Conservation (phyloP, 2,329 filamentous ascomycete genomes). For the Xylariaceae sp. region DNA sequence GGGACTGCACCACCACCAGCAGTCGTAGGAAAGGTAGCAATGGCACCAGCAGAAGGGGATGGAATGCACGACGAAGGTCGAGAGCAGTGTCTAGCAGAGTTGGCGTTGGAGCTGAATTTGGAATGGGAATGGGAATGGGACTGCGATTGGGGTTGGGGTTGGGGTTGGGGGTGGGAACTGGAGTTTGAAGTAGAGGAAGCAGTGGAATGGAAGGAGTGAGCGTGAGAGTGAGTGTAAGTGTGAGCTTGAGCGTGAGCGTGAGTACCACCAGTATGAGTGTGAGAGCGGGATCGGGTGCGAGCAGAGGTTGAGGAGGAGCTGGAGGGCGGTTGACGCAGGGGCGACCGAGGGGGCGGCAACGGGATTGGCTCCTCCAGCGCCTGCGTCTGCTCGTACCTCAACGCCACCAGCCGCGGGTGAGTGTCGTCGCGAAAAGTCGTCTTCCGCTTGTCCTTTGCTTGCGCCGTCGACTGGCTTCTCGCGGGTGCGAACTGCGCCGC, state of each 20-base stretch:
- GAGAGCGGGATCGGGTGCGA: too few relatives aligned
- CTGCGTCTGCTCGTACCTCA: conserved; percentile 59
- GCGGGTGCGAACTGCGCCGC: conserved; percentile 31
- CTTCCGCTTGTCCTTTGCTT: conserved; percentile 37
- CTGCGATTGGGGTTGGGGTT: conserved; percentile 23
- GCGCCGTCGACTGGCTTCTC: conserved; percentile 31
- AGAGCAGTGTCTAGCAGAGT: not conserved
- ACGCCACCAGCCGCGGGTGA: conserved; percentile 41
- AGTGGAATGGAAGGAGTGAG: too few relatives aligned
- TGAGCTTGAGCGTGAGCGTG: too few relatives aligned
- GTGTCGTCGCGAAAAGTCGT: conserved; percentile 45
- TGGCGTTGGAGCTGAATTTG: not conserved
- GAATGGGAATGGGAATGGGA: conserved; percentile 21
- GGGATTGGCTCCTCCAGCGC: conserved; percentile 56
- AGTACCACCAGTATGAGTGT: too few relatives aligned
- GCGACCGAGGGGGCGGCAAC: conserved; percentile 41
- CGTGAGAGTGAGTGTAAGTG: too few relatives aligned
- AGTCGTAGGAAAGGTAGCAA: not conserved
- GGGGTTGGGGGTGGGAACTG: too few relatives aligned
- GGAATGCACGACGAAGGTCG: not conserved
- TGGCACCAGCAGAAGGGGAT: not conserved
- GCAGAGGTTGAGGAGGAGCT: conserved; percentile 19
- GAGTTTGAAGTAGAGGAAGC: too few relatives aligned
- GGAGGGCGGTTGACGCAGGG: conserved; percentile 30
- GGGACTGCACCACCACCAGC: conserved; percentile 28